Evolutionary conservation across 768 basidiomycete genomes (phyloP), one percentile per base, ranked within the genome.

Genomic region (Leccinum barrowsii): DNA sequence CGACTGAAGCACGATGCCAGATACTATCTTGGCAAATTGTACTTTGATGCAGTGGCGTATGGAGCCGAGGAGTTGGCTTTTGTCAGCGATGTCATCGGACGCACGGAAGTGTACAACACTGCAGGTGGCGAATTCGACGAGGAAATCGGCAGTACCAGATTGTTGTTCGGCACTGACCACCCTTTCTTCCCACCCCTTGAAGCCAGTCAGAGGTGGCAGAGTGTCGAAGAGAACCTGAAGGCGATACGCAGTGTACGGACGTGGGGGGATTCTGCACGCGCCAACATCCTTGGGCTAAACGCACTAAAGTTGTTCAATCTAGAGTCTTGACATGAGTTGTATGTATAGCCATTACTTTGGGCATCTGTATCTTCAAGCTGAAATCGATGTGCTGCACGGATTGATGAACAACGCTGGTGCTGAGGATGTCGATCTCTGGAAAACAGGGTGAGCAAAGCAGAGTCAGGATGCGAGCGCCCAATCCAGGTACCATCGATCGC

Each of bases 331-430:
- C 64, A 69, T 34, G 11, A 28, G 30, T 54, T 26, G 49, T 42
- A 42, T 50, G 7, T 60, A 54, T 58, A 46, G 24, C 50, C 46
- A 56, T 68, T 67, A 70, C 63, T 78, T 78, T 10, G 83, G 81
- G 64, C n/a, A 81, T 81, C 74, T 95, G 94, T 60, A 98, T 88
- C 82, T 98, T 98, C 67, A 99, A 80, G 67, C 94, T 97, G 73
- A 95, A 99, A 72, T 98, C 97, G 61, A 98, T 87, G 68, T 97
- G 94, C 63, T 85, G 92, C 24, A 92, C 92, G 2, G 90, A 92
- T 73, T 98, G 92, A 65, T 95, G 94, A 24, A 94, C 90, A 8
- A 80, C 83, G 59, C 92, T 94, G 44, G 93, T 94, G 76, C 94
- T 90, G 73, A 97, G 66, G 67, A 98, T 95, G 71, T 99, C 97